Conservation (phyloP, 192 early-diverging fungal genomes). For the Diversispora epigaea region DNA sequence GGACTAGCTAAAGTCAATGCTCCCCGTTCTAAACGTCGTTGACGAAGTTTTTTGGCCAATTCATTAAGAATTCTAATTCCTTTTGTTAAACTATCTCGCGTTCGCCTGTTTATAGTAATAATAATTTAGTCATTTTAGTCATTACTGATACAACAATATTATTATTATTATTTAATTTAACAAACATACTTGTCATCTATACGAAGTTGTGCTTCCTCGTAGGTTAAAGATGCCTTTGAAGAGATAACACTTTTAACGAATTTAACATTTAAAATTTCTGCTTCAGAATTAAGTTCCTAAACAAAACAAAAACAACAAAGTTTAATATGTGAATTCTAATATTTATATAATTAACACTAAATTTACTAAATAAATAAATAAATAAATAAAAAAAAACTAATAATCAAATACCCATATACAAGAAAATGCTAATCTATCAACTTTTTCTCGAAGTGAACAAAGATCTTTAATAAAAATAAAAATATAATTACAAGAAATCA, state of each 20-base stretch:
- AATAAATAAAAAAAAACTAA: background rate
- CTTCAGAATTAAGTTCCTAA: slow-evolving; percentile 60
- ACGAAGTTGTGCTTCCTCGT: slow-evolving; percentile 89
- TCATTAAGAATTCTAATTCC: slow-evolving; percentile 70
- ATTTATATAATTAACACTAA: background rate
- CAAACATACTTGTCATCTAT: slow-evolving; percentile 69
- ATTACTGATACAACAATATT: slow-evolving; percentile 38
- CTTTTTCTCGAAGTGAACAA: slow-evolving; percentile 83
- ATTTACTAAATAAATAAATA: too few species aligned
- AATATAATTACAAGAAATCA: background rate
- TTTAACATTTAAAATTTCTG: slow-evolving; percentile 68
- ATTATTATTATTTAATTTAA: slow-evolving; percentile 56
- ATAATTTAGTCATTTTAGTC: background rate
- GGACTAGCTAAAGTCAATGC: slow-evolving; percentile 89
- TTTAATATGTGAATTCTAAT: slow-evolving; percentile 14
- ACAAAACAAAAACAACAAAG: background rate
- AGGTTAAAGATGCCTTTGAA: slow-evolving; percentile 89
- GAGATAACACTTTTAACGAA: slow-evolving; percentile 90
- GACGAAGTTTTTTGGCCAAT: slow-evolving; percentile 79
- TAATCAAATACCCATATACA: slow-evolving; percentile 63
- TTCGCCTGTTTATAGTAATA: slow-evolving; percentile 35
- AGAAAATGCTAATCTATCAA: slow-evolving; percentile 91
- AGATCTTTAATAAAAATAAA: slow-evolving; percentile 42
- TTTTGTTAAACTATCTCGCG: slow-evolving; percentile 69
- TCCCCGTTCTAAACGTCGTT: slow-evolving; percentile 77